Conservation (phyloP, 495 filamentous ascomycete species). For the Penicillium egyptiacum region DNA sequence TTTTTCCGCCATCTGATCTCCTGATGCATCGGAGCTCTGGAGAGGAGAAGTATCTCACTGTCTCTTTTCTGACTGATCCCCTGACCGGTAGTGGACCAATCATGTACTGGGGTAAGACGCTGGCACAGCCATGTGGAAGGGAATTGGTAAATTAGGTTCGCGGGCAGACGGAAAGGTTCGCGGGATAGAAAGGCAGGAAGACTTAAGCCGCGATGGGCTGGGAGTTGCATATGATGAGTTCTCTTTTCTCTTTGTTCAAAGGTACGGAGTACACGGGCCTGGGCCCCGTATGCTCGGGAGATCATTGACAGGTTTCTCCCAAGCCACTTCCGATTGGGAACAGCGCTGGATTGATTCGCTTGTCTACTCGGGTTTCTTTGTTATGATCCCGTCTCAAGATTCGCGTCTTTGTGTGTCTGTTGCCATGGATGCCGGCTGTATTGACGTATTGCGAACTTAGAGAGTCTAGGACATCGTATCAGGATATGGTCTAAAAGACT, state of each 20-base stretch:
- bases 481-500: not conserved
- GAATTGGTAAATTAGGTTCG: slow-evolving; percentile 23
- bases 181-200: slow-evolving; percentile 19
- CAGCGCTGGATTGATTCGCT: not conserved
- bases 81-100: slow-evolving; percentile 7
- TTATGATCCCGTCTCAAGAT: slow-evolving; percentile 4
- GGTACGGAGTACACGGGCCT: slow-evolving; percentile 9
- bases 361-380: not conserved
- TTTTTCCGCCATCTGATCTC: slow-evolving; percentile 25
- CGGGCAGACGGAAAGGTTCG: slow-evolving; percentile 26
- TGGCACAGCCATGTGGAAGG: not conserved
- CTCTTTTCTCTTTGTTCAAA: slow-evolving; percentile 10
- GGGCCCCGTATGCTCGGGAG: slow-evolving; percentile 1
- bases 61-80: slow-evolving; percentile 16
- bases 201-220: slow-evolving; percentile 18
- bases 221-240: slow-evolving; percentile 11
- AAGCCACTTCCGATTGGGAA: slow-evolving; percentile 1
- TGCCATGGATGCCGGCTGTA: slow-evolving; percentile 6
- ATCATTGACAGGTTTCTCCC: not conserved
- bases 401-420: slow-evolving; percentile 6
- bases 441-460: not conserved
- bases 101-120: not conserved
- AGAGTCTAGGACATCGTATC: not conserved
- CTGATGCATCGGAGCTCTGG: slow-evolving; percentile 18
- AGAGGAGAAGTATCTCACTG: slow-evolving; percentile 4